Evolutionary conservation across 2,329 filamentous ascomycete species (phyloP).

Genomic region (Xylaria polymorpha): DNA sequence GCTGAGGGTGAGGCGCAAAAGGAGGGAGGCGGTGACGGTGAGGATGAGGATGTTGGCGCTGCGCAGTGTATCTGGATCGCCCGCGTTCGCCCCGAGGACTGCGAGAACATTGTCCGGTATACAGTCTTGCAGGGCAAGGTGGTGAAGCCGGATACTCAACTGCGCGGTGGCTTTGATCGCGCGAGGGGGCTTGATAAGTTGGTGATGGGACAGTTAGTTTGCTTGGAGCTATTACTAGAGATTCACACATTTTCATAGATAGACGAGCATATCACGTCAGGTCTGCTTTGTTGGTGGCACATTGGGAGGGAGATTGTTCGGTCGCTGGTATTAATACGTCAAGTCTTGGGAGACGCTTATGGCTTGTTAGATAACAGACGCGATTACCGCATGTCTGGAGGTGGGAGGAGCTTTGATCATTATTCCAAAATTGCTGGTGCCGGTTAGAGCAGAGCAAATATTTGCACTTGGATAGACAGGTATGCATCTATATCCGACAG

Average conservation of each 20-base stretch:
- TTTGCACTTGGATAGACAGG: neutral
- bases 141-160: conserved; percentile 85
- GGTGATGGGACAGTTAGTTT: conserved; percentile 64
- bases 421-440: neutral
- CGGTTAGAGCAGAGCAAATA: too few relatives aligned
- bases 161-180: conserved; percentile 92
- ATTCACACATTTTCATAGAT: neutral
- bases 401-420: neutral
- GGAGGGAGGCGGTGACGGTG: conserved; percentile 47
- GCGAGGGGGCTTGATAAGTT: conserved; percentile 82
- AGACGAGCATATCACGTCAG: neutral
- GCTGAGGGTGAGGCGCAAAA: conserved; percentile 49
- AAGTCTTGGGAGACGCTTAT: neutral
- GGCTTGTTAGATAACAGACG: neutral
- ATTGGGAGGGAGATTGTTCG: neutral
- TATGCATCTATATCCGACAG: too few relatives aligned
- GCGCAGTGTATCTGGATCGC: conserved; percentile 95
- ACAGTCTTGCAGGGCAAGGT: conserved; percentile 94
- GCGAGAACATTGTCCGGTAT: conserved; percentile 89
- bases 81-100: conserved; percentile 85
- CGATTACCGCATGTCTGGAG: neutral
- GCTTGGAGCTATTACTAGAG: neutral
- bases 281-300: neutral
- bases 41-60: conserved; percentile 65
- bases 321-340: neutral